Base-by-base conservation (phyloP, 1,139 yeast genomes). In the Blastobotrys proliferans region DNA sequence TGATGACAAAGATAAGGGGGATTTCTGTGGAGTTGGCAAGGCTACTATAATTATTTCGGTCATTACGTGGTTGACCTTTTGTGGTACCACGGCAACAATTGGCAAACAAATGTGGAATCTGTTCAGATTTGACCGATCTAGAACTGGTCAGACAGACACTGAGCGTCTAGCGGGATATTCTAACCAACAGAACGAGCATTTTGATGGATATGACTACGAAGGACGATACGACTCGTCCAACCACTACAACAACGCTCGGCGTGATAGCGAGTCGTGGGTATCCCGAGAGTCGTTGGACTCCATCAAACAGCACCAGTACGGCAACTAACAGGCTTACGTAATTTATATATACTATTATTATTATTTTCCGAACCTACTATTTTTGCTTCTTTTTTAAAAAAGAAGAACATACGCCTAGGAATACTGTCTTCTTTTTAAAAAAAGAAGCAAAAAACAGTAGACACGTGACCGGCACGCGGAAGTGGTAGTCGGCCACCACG, bases 151-250 rank as follows among this genome's bases (percentile, higher is more conserved):
- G n/a, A 38, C 30, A 14, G 41, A 38, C 24, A 37, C 42, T 8
- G 42, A 38, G 27, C 35, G 22, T n/a, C 25, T 38, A 30, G 35
- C 35, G 11, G 38, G 30, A 10, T 34, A 34, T 18, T n/a, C 18
- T 22, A 18, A 29, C 6, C 38, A 35, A 16, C 16, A 35, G 9
- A 29, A 35, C 22, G 3, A 16, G 6, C 25, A 8, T 4, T 16
- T 3, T 6, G 4, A 20, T 33, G 18, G 6, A n/a, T 16, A 20
- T 11, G 8, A 32, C 10, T n/a, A 19, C 10, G 16, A 18, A 5
- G 14, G 17, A 4, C 10, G 27, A 3, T 10, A 11, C 27, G 36
- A 21, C 22, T n/a, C 25, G 5, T 10, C 18, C 4, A 5, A 18
- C 18, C 26, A 33, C 21, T n/a, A n/a, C 21, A 6, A 16, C 3